phyloP scores from a whole-genome alignment of 257 asterid genomes.

The Echites panduratus region DNA sequence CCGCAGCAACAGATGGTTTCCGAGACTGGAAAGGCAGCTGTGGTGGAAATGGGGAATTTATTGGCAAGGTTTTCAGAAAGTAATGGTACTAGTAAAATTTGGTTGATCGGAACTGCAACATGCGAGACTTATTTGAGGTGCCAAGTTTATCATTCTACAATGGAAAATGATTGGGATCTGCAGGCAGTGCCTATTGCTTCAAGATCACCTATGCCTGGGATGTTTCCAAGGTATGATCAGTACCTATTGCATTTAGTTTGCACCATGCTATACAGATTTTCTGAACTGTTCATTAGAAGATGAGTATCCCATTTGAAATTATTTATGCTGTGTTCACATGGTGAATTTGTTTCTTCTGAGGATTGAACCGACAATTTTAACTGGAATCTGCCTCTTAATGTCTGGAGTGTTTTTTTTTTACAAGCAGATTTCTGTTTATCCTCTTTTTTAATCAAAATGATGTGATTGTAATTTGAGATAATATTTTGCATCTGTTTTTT shows the following conservation, averaged over 20 bases:
- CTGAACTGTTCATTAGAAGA: neutral
- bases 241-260: neutral
- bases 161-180: constrained; percentile 96
- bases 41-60: constrained; percentile 59
- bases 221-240: constrained; percentile 61
- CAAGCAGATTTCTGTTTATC: neutral
- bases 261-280: neutral
- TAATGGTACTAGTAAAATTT: constrained; percentile 29
- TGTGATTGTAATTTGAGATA: neutral
- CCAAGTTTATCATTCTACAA: constrained; percentile 86
- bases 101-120: constrained; percentile 95
- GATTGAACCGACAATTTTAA: neutral
- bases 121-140: constrained; percentile 95
- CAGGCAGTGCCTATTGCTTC: constrained; percentile 88
- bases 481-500: neutral
- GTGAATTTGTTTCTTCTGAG: neutral
- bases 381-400: neutral
- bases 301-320: neutral
- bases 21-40: constrained; percentile 50
- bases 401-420: neutral
- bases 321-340: neutral
- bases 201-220: constrained; percentile 64
- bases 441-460: neutral
- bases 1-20: constrained; percentile 52
- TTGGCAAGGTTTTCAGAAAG: constrained; percentile 36